A percentile compares a stretch with the other conserved stretches of the same genome.
These are phyloP conservation scores for Penicillium janthinellum DNA, from an alignment of 2,329 filamentous ascomycete species.

Conservation along the genomic window DNA sequence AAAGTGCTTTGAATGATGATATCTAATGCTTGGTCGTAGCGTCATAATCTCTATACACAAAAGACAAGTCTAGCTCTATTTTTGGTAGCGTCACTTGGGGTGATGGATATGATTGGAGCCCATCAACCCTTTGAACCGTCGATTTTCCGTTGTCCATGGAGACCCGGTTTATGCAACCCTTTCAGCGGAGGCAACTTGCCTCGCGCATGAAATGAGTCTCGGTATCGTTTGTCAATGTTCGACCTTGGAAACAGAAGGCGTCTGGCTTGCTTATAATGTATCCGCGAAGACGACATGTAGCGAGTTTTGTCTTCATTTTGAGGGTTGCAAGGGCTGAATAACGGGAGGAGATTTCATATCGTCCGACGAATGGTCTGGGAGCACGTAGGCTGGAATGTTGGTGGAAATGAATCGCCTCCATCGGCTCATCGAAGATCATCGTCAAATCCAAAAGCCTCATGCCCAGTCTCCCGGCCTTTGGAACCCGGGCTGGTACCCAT, in stretches of 20 bases:
- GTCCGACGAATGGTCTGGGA: not conserved
- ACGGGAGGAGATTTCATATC: not conserved
- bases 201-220: no score
- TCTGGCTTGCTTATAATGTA: not conserved
- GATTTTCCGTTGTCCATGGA: not conserved
- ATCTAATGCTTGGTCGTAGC: not conserved
- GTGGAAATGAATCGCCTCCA: not conserved
- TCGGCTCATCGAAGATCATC: constrained; percentile 6
- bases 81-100: not conserved
- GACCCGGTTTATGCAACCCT: no score
- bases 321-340: not conserved
- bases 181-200: no score
- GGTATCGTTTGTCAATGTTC: no score
- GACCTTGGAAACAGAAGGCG: not conserved
- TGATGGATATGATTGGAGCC: not conserved
- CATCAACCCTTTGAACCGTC: not conserved
- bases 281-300: not conserved
- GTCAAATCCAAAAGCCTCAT: constrained; percentile 17
- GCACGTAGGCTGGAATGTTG: not conserved
- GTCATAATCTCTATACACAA: not conserved
- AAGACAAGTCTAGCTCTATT: not conserved
- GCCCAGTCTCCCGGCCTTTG: constrained; percentile 19
- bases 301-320: no score
- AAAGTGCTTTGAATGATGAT: not conserved
- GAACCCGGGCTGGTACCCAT: constrained; percentile 15